Evolutionary conservation across 2,329 filamentous ascomycete genomes (phyloP).

Genomic region (Pyricularia sp.): DNA sequence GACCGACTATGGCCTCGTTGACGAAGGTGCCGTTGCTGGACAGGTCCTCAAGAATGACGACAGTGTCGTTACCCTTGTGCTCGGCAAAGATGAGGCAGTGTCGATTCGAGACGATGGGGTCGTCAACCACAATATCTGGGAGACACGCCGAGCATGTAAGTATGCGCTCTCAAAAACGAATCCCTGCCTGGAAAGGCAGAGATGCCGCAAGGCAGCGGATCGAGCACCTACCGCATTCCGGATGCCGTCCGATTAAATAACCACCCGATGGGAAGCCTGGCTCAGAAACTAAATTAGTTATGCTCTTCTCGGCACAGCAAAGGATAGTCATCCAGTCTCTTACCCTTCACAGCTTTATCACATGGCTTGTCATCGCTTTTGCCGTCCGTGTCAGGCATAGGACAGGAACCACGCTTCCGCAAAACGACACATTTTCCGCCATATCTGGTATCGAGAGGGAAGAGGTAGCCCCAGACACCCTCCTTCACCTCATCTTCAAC

Average conservation of each 20-base stretch:
- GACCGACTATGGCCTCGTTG: constrained; percentile 79
- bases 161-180: not conserved
- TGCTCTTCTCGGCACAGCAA: constrained; percentile 33
- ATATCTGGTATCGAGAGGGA: constrained; percentile 62
- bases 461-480: constrained; percentile 90
- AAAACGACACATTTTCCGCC: constrained; percentile 57
- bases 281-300: constrained; percentile 38
- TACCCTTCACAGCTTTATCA: constrained; percentile 30
- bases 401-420: constrained; percentile 59
- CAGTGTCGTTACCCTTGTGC: constrained; percentile 27
- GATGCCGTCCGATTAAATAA: constrained; percentile 84
- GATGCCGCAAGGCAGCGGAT: not conserved
- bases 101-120: constrained; percentile 75
- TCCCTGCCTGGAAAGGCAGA: constrained; percentile 6
- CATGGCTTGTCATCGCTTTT: constrained; percentile 6
- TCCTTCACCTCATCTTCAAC: constrained; percentile 73
- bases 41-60: constrained; percentile 78
- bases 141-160: constrained; percentile 6
- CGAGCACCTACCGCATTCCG: constrained; percentile 69
- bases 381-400: constrained; percentile 33
- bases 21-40: constrained; percentile 96
- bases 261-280: constrained; percentile 60
- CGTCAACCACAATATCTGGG: constrained; percentile 59
- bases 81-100: constrained; percentile 41
- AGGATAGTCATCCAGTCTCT: constrained; percentile 6